Percentiles rank a stretch among this genome's conserved stretches.
Conservation (phyloP, 495 filamentous ascomycete species). For the Aspergillus sclerotioniger region DNA sequence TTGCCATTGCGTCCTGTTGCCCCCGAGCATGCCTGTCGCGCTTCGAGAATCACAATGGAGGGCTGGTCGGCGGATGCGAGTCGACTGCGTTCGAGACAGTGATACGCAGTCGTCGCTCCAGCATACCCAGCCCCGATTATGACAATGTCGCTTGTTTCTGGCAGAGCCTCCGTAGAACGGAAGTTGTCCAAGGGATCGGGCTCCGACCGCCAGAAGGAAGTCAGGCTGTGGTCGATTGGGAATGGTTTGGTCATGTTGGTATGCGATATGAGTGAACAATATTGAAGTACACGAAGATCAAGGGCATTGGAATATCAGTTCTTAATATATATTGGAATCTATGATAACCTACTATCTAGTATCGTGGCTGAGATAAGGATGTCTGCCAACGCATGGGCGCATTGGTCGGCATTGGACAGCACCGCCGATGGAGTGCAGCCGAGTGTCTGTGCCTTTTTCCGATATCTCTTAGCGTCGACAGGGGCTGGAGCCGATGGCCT, state of each 20-base stretch:
- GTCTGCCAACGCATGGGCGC: neutral
- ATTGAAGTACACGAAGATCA: neutral
- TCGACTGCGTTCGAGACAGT: slow-evolving; percentile 43
- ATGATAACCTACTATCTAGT: neutral
- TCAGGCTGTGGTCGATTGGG: slow-evolving; percentile 51
- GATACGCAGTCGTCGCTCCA: slow-evolving; percentile 63
- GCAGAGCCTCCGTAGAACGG: slow-evolving; percentile 62
- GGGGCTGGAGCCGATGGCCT: neutral
- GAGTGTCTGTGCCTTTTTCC: neutral
- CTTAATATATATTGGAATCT: neutral
- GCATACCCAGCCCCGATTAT: slow-evolving; percentile 74
- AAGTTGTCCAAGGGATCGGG: slow-evolving; percentile 53
- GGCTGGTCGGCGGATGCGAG: slow-evolving; percentile 26
- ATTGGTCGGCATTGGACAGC: neutral
- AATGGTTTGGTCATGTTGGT: slow-evolving; percentile 14
- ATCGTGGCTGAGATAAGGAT: neutral
- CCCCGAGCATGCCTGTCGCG: slow-evolving; percentile 76
- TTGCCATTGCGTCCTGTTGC: slow-evolving; percentile 65
- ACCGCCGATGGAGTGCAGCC: neutral
- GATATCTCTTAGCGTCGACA: neutral
- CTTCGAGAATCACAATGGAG: slow-evolving; percentile 71
- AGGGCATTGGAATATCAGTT: neutral
- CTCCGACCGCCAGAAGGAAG: slow-evolving; percentile 73
- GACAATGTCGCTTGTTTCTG: slow-evolving; percentile 60
- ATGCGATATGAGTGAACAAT: neutral